Conservation (phyloP, 2,329 filamentous ascomycete species). For the Chaetomiaceae sp. region DNA sequence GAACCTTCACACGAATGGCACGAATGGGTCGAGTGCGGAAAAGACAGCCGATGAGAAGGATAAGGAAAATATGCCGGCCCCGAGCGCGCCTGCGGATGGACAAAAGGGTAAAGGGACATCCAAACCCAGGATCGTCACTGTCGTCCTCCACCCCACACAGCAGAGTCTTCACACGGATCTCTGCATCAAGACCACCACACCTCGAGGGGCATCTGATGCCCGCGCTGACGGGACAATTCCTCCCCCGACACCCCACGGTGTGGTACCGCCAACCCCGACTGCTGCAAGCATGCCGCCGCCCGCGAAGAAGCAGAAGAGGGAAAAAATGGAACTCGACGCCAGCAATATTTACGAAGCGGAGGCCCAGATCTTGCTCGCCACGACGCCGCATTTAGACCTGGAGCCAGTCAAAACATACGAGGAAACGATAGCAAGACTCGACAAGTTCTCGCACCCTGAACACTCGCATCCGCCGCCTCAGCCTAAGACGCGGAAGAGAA, state of each 20-base stretch:
- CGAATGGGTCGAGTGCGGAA: conserved; percentile 25
- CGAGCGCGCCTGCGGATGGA: conserved; percentile 42
- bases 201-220: conserved; percentile 42
- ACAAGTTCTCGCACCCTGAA: conserved; percentile 68
- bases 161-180: conserved; percentile 73
- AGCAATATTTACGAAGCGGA: conserved; percentile 71
- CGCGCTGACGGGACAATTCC: conserved; percentile 44
- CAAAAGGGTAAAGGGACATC: conserved; percentile 41
- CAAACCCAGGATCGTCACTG: conserved; percentile 66
- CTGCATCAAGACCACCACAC: conserved; percentile 68
- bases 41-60: conserved; percentile 42
- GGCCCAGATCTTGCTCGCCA: conserved; percentile 67
- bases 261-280: conserved; percentile 58
- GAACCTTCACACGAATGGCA: conserved; percentile 29
- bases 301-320: conserved; percentile 63
- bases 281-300: conserved; percentile 54
- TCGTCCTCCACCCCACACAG: conserved; percentile 79
- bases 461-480: conserved; percentile 72
- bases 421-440: conserved; percentile 67
- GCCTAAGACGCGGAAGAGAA: conserved; percentile 87
- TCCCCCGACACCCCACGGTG: conserved; percentile 61
- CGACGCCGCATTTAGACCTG: conserved; percentile 69
- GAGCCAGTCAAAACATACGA: conserved; percentile 66
- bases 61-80: conserved; percentile 55
- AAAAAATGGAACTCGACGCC: conserved; percentile 71